Base-by-base conservation (phyloP, 768 basidiomycete genomes). In the Suillus subaureus region DNA sequence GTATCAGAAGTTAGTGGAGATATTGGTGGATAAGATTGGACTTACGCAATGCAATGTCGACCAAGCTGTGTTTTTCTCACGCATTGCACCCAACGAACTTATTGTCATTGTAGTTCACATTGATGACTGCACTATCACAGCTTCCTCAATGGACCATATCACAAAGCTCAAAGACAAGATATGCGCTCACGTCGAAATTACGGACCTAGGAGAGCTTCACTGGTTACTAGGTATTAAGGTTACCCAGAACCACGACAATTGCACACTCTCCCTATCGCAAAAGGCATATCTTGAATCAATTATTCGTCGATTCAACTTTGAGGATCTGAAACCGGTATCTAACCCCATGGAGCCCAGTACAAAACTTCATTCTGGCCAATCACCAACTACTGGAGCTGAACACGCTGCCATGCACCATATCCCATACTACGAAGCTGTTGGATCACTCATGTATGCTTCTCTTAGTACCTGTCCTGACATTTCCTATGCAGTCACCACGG, bases 191-290 rank as follows among this genome's bases (percentile, higher is more conserved):
- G 76, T 77, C 47, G 70, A 81, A 23, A 74, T 79, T 3, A 78
- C 74, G 0, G 71, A 73, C 23, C 58, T 80, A 0, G 74, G 80
- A 0, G 62, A 66, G 42, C 71, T 77, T 0, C 66, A 55, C 16
- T 75, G 71, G 66, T 63, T 81, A 4, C 65, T 82, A 6, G 77
- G 79, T 7, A 72, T 81, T 23, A 68, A 77, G 37, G 66, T 82
- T 23, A 57, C 63, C 3, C 68, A 69, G 2, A 66, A 75, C 45
- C 33, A 58, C 1, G 35, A 69, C 16, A 26, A 63, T 5, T 65
- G 72, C 11, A 65, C 66, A 0, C 69, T 81, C n/a, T 64, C 73
- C 43, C 4, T 45, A 4, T 16, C 62, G 79, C 13, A 73, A 64
- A n/a, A 3, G 3, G n/a, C 45, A 0, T 47, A 47, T 13, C 9